phyloP scores from a whole-genome alignment of 208 protist species.

The Trypanosoma melophagium region DNA sequence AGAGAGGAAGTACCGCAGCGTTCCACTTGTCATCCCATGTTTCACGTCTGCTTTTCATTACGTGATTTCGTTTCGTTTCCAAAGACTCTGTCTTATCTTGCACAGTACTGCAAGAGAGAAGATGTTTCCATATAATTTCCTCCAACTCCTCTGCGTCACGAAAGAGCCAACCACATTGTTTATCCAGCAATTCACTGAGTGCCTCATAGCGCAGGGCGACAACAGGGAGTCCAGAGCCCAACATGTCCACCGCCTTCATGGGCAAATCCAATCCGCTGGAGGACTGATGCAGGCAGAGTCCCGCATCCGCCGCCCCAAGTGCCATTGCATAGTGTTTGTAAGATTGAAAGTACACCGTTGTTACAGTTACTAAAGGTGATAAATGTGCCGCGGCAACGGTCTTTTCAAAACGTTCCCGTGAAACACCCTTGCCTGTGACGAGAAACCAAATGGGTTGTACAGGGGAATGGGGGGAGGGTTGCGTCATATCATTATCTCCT shows the following conservation, averaged over 20 bases:
- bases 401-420: slow-evolving; percentile 64
- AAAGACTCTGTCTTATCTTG: not conserved
- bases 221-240: slow-evolving; percentile 92
- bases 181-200: slow-evolving; percentile 89
- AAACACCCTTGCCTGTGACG: slow-evolving; percentile 74
- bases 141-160: slow-evolving; percentile 53
- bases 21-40: slow-evolving; percentile 78
- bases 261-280: slow-evolving; percentile 95
- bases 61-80: slow-evolving; percentile 8
- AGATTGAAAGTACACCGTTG: slow-evolving; percentile 90
- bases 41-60: slow-evolving; percentile 3
- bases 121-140: slow-evolving; percentile 33
- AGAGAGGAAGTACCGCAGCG: slow-evolving; percentile 37
- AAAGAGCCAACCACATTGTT: slow-evolving; percentile 68
- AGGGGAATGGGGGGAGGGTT: not conserved
- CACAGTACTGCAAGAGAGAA: not conserved
- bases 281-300: slow-evolving; percentile 94
- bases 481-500: not conserved
- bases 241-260: slow-evolving; percentile 98
- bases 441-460: slow-evolving; percentile 62
- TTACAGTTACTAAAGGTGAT: slow-evolving; percentile 69
- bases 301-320: slow-evolving; percentile 90
- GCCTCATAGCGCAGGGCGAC: slow-evolving; percentile 84
- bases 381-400: slow-evolving; percentile 50
- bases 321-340: slow-evolving; percentile 93